A percentile compares a stretch with the other conserved stretches of the same genome.
Evolutionary conservation across 164 flowering plant species (phyloP).

Genomic region (Warburgia ugandensis): DNA sequence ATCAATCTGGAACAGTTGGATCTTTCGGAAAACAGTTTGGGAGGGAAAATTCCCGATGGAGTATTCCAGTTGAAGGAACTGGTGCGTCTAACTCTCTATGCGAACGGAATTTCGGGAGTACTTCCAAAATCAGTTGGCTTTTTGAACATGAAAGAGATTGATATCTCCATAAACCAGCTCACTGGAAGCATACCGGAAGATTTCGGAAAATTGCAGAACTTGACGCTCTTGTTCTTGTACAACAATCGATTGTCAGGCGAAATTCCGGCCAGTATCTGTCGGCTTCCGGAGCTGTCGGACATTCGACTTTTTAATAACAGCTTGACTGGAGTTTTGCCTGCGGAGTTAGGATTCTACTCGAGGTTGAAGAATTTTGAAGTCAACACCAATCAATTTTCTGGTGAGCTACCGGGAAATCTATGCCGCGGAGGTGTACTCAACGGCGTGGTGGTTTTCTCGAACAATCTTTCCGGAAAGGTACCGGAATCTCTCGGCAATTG

Average conservation of each 20-base stretch:
- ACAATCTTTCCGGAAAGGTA: slow-evolving; percentile 48
- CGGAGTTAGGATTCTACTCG: slow-evolving; percentile 43
- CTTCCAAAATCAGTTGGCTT: slow-evolving; percentile 34
- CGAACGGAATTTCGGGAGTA: slow-evolving; percentile 42
- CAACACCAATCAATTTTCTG: slow-evolving; percentile 28
- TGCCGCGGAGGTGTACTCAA: slow-evolving; percentile 30
- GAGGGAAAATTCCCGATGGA: slow-evolving; percentile 43
- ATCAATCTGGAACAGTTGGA: slow-evolving; percentile 40
- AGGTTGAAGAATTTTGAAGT: slow-evolving; percentile 35
- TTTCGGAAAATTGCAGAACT: slow-evolving; percentile 43
- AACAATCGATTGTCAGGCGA: slow-evolving; percentile 47
- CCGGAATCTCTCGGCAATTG: slow-evolving; percentile 59
- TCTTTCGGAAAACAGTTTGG: slow-evolving; percentile 34
- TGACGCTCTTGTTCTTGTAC: slow-evolving; percentile 32
- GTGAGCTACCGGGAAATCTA: slow-evolving; percentile 35
- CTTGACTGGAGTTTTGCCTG: slow-evolving; percentile 43
- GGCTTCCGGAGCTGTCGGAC: slow-evolving; percentile 21
- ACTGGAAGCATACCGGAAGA: slow-evolving; percentile 18
- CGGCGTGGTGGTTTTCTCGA: slow-evolving; percentile 43
- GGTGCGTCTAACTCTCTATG: slow-evolving; percentile 25
- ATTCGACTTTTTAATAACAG: slow-evolving; percentile 37
- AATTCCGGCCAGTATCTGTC: slow-evolving; percentile 39
- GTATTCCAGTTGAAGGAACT: slow-evolving; percentile 53
- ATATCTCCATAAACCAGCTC: slow-evolving; percentile 23
- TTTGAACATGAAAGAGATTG: slow-evolving; percentile 29